These are phyloP conservation scores for Zymoseptoria crescenta DNA, from an alignment of 2,329 filamentous ascomycete genomes.

Conservation along the genomic window DNA sequence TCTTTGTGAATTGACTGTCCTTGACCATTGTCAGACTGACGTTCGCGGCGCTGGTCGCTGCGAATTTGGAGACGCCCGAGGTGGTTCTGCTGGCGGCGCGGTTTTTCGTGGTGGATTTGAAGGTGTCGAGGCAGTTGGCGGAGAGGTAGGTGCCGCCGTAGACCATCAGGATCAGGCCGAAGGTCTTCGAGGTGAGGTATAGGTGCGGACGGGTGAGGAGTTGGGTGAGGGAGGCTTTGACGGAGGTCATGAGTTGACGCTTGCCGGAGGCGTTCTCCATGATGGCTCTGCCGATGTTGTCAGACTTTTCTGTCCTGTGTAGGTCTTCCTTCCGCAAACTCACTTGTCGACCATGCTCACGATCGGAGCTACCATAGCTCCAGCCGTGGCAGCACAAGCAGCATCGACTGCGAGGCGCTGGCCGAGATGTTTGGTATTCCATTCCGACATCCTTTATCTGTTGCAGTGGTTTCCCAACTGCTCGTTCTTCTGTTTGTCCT, in stretches of 20 bases:
- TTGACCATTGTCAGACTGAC: conserved; percentile 83
- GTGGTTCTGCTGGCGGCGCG: conserved; percentile 56
- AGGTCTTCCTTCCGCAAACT: conserved; percentile 13
- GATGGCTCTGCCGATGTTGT: conserved; percentile 49
- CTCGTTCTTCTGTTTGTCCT: background rate
- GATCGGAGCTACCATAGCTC: conserved; percentile 68
- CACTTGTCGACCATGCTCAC: conserved; percentile 86
- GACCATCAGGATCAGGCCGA: conserved; percentile 58
- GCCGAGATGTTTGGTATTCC: conserved; percentile 70
- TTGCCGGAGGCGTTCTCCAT: conserved; percentile 75
- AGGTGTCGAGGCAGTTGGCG: conserved; percentile 79
- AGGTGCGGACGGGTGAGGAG: conserved; percentile 54
- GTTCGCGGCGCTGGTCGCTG: conserved; percentile 72
- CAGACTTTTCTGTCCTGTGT: background rate
- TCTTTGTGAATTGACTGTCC: conserved; percentile 72
- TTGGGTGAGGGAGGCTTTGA: conserved; percentile 50
- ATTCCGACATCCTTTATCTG: conserved; percentile 31
- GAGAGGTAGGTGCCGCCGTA: conserved; percentile 88
- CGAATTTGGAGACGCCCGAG: conserved; percentile 70
- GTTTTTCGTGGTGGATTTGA: conserved; percentile 55
- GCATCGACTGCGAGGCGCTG: conserved; percentile 61
- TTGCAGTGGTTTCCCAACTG: background rate
- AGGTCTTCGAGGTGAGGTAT: conserved; percentile 58
- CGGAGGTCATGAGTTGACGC: conserved; percentile 50
- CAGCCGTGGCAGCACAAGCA: conserved; percentile 62